Percentiles rank a stretch among this genome's conserved stretches.
phyloP scores from a whole-genome alignment of 1,139 yeast species.

The Debaryomycetaceae sp. region DNA sequence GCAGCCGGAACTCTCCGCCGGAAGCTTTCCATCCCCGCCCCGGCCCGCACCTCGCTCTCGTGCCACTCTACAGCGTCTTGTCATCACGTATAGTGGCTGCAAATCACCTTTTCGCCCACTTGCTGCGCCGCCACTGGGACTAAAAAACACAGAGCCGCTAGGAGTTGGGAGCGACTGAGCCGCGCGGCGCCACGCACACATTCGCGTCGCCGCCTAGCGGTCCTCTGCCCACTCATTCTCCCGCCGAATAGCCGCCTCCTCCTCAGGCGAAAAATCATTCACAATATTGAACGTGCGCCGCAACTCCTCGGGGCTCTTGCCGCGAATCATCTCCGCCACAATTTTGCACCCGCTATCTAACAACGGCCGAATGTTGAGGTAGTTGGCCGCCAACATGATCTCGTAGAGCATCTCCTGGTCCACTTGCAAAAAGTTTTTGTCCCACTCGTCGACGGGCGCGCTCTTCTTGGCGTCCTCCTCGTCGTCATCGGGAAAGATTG shows the following conservation, averaged over 20 bases:
- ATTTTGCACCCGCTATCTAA: constrained; percentile 95
- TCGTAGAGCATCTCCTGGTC: constrained; percentile 99
- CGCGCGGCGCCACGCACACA: background rate
- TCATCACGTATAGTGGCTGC: no score
- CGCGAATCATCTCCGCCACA: constrained; percentile 97
- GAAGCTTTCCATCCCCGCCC: no score
- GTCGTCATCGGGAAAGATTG: constrained; percentile 67
- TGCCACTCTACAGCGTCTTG: no score
- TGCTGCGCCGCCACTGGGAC: no score
- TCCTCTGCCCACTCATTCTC: constrained; percentile 99
- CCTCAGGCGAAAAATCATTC: constrained; percentile 96
- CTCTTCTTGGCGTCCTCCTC: constrained; percentile 80
- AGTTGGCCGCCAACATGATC: constrained; percentile 93
- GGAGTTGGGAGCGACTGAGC: no score
- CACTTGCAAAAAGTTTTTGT: constrained; percentile 88
- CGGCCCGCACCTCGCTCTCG: no score
- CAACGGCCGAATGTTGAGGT: constrained; percentile 86
- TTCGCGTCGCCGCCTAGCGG: constrained; percentile 43
- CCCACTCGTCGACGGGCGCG: constrained; percentile 94
- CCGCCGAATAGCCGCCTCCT: constrained; percentile 94
- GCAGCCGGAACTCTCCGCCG: no score
- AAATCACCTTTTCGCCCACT: no score
- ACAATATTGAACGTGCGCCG: constrained; percentile 94
- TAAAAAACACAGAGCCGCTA: no score
- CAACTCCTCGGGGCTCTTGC: constrained; percentile 93